These are phyloP conservation scores for Porpolomopsis calyptriformis DNA, from an alignment of 768 basidiomycete species.

Conservation along the genomic window DNA sequence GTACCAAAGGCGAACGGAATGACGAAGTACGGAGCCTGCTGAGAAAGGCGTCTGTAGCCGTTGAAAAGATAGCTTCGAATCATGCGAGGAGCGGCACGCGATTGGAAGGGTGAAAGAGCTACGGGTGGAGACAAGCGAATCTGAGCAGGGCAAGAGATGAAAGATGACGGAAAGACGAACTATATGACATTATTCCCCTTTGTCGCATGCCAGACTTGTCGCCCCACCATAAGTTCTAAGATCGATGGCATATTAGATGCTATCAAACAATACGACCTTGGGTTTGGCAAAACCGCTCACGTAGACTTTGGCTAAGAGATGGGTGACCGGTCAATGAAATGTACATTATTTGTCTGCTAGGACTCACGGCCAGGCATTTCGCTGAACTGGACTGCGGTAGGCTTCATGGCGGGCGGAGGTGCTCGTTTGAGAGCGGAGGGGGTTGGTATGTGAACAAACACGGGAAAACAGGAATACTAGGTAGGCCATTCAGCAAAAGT, in stretches of 20 bases:
- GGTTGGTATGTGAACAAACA: conserved; percentile 8
- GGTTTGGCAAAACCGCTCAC: conserved; percentile 37
- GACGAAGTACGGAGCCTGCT: conserved; percentile 57
- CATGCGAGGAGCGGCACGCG: conserved; percentile 61
- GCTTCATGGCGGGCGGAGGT: conserved; percentile 42
- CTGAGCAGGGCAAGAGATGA: conserved; percentile 1
- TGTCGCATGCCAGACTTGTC: conserved; percentile 55
- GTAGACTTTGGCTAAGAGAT: conserved; percentile 58
- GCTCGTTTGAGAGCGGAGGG: conserved; percentile 11
- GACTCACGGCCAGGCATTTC: conserved; percentile 81
- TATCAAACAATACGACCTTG: not conserved
- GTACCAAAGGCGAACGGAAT: conserved; percentile 69
- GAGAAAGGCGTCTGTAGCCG: conserved; percentile 62
- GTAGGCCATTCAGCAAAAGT: too few species aligned
- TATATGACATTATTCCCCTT: conserved; percentile 71
- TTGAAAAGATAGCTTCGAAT: conserved; percentile 76
- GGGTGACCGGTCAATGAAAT: not conserved
- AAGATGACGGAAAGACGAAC: conserved; percentile 38
- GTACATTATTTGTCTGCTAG: not conserved
- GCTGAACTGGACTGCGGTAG: conserved; percentile 45
- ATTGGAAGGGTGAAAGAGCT: conserved; percentile 81
- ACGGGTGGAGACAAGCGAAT: conserved; percentile 1
- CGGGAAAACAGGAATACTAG: conserved; percentile 22
- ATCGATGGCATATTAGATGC: not conserved
- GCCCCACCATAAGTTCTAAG: conserved; percentile 87